Percentiles rank a stretch among this genome's conserved stretches.
phyloP scores from a whole-genome alignment of 225 moss, liverwort and hornwort genomes.

The Polytrichum formosum region DNA sequence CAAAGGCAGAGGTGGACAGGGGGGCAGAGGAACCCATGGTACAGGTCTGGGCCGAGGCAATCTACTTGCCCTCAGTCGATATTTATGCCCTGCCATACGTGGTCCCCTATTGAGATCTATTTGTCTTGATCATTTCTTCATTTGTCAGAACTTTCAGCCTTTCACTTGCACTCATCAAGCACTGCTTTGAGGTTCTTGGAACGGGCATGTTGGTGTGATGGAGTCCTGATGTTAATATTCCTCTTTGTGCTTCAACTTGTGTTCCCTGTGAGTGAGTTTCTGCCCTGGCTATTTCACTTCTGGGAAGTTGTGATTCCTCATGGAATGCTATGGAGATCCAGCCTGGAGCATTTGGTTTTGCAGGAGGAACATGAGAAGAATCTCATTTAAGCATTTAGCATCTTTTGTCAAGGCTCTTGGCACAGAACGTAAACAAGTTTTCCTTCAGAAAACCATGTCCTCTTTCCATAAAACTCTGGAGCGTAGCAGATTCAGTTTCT shows the following conservation, averaged over 20 bases:
- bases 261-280: no score
- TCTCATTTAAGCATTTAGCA: no score
- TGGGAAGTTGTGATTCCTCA: no score
- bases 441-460: no score
- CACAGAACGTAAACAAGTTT: no score
- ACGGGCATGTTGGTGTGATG: neutral
- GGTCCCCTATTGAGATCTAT: conserved; percentile 90
- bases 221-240: neutral
- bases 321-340: no score
- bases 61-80: conserved; percentile 64
- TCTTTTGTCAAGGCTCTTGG: no score
- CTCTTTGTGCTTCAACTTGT: neutral
- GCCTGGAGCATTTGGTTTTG: no score
- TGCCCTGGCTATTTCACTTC: no score
- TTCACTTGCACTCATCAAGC: conserved; percentile 7
- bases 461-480: no score
- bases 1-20: conserved; percentile 81
- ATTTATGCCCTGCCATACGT: conserved; percentile 91
- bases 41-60: conserved; percentile 82
- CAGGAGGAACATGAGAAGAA: no score
- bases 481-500: no score
- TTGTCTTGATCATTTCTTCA: conserved; percentile 52
- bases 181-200: neutral
- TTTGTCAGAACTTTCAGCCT: conserved; percentile 18
- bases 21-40: conserved; percentile 52